Evolutionary conservation across 73 alveolate species (phyloP).

Genomic region (Paramecium biaurelia): DNA sequence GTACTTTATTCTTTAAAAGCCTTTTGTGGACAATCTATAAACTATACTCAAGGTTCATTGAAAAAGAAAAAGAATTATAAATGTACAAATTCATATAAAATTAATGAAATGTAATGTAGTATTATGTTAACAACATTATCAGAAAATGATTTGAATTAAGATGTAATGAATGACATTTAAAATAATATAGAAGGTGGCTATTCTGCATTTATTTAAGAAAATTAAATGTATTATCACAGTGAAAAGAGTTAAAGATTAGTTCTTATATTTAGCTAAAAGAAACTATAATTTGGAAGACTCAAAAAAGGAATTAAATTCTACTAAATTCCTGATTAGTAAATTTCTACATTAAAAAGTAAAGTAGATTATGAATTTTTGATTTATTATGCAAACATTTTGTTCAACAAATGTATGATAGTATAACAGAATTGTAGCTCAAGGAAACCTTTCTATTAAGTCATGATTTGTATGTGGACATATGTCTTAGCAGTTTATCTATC

Average conservation of each 20-base stretch:
- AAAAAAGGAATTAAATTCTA: not conserved
- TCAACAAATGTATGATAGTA: conserved; percentile 9
- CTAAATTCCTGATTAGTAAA: not conserved
- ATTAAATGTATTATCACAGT: not conserved
- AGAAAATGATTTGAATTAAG: not conserved
- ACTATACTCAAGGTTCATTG: not conserved
- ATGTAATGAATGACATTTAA: not conserved
- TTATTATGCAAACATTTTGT: conserved; percentile 27
- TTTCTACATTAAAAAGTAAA: not conserved
- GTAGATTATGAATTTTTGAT: not conserved
- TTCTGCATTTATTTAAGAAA: not conserved
- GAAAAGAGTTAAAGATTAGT: not conserved
- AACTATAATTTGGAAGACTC: not conserved
- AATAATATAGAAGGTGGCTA: not conserved
- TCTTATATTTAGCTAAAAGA: not conserved
- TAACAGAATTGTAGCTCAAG: conserved; percentile 17
- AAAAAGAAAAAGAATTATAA: not conserved
- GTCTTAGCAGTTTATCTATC: not conserved
- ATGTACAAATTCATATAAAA: not conserved
- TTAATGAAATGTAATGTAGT: not conserved
- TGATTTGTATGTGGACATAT: conserved; percentile 39
- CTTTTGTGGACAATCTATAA: not conserved
- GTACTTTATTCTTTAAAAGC: conserved; percentile 33
- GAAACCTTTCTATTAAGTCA: not conserved
- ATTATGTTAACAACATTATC: not conserved